Evolutionary conservation across 768 basidiomycete genomes (phyloP), one percentile per base, ranked within the genome.

Genomic region (Mycena leptocephala): DNA sequence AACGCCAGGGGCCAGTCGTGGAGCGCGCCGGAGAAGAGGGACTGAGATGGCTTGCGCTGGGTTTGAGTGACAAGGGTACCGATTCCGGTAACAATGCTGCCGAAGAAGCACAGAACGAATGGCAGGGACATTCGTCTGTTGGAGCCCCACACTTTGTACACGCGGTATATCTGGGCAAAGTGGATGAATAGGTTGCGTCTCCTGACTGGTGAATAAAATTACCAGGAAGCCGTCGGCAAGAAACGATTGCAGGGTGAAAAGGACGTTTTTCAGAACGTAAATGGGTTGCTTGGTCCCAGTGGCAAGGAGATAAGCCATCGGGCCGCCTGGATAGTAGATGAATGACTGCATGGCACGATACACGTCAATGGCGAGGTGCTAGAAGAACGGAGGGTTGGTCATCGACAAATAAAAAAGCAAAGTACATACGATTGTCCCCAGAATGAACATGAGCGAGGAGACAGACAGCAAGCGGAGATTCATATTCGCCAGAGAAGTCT

Each of bases 201-300:
- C n/a, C 0, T 5, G 26, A 62, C 37, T 26, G 24, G 3, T 30
- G 11, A n/a, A 37, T 7, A 26, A 30, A 26, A 62, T 37, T n/a
- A 78, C 79, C 66, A 80, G 66, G 56, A 80, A 67, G 39, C 53
- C 70, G 43, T 80, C 79, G 26, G 73, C 78, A 0, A 80, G 46
- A 10, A 79, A 32, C 22, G 76, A 79, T 58, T 79, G 68, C 22
- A 68, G 3, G 9, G 32, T 35, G 61, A 75, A 79, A 14, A 74
- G 14, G 11, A 73, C 62, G 69, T 74, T 79, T 26, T 73, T 75
- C 26, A 76, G 62, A 18, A 77, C 22, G 53, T 56, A 68, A 14
- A 39, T 48, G 18, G 68, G 33, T 9, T 24, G 46, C 48, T 74
- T 56, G 51, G 63, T 74, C 5, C 65, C 55, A 6, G 48, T 68